Evolutionary conservation across 1,284 basidiomycete genomes (phyloP).

Genomic region (Ceratobasidium papillatum): DNA sequence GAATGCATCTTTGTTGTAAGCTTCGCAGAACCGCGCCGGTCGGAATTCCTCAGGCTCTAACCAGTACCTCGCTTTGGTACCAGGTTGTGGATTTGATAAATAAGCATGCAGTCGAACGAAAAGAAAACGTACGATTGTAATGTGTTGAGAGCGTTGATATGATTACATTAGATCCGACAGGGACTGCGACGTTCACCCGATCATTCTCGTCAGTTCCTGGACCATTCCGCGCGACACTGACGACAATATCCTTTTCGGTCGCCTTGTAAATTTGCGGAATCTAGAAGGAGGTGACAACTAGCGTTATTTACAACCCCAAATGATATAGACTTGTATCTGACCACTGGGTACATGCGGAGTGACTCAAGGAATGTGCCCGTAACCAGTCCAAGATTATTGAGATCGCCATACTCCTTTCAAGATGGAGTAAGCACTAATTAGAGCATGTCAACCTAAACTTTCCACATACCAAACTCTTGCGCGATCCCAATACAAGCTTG

Average conservation of each 20-base stretch:
- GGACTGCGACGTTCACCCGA: slow-evolving; percentile 1
- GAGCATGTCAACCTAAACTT: not conserved
- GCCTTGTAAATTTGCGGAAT: not conserved
- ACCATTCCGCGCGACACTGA: slow-evolving; percentile 18
- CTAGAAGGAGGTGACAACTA: slow-evolving; percentile 7
- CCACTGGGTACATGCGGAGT: slow-evolving; percentile 41
- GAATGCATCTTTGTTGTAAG: slow-evolving; percentile 41
- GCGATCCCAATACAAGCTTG: slow-evolving; percentile 3
- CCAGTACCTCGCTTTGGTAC: slow-evolving; percentile 38
- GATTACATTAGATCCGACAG: not conserved
- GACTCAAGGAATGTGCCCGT: slow-evolving; percentile 28
- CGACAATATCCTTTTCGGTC: not conserved
- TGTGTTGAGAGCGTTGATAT: not conserved
- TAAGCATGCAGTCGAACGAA: not conserved
- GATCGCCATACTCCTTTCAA: slow-evolving; percentile 38
- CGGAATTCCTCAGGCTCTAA: slow-evolving; percentile 40
- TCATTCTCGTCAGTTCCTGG: not conserved
- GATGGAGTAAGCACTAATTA: not conserved
- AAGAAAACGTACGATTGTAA: slow-evolving; percentile 18
- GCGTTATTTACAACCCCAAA: no score
- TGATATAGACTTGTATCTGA: not conserved
- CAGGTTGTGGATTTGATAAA: not conserved
- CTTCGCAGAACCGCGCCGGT: slow-evolving; percentile 28
- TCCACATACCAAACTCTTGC: slow-evolving; percentile 3
- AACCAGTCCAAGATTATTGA: slow-evolving; percentile 27